Percentiles rank a stretch among this genome's conserved stretches.
These are phyloP conservation scores for Adansonia gregorii DNA, from an alignment of 441 rosid genomes.

Conservation along the genomic window DNA sequence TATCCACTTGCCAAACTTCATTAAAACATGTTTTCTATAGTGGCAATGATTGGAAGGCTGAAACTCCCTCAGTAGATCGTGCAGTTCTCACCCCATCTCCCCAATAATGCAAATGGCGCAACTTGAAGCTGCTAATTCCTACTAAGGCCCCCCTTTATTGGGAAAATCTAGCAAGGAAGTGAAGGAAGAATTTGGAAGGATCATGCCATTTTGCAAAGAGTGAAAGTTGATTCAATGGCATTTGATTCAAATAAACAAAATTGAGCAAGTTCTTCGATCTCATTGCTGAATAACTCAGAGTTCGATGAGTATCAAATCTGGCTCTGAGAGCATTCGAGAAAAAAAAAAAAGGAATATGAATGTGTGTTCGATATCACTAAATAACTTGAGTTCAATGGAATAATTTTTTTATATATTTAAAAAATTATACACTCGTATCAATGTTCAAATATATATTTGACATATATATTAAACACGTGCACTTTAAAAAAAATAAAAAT, in stretches of 20 bases:
- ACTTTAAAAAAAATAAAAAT: no score
- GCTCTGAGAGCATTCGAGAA: slow-evolving; percentile 55
- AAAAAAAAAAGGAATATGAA: slow-evolving; percentile 39
- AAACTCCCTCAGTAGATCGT: slow-evolving; percentile 43
- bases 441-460: no score
- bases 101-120: slow-evolving; percentile 48
- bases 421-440: background rate
- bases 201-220: slow-evolving; percentile 52
- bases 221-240: slow-evolving; percentile 43
- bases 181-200: slow-evolving; percentile 53
- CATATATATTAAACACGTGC: no score
- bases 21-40: slow-evolving; percentile 55
- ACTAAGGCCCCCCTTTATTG: slow-evolving; percentile 71
- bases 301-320: slow-evolving; percentile 59
- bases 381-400: slow-evolving; percentile 54
- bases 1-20: slow-evolving; percentile 35
- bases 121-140: slow-evolving; percentile 50
- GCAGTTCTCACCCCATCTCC: slow-evolving; percentile 48
- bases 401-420: background rate
- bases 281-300: slow-evolving; percentile 67
- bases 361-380: slow-evolving; percentile 62
- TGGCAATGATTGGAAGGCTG: slow-evolving; percentile 42
- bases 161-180: slow-evolving; percentile 68
- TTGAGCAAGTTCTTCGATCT: slow-evolving; percentile 46
- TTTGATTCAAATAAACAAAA: slow-evolving; percentile 45